Evolutionary conservation across 371 early-diverging fungal genomes (phyloP).

Genomic region (Synchytrium microbalum): DNA sequence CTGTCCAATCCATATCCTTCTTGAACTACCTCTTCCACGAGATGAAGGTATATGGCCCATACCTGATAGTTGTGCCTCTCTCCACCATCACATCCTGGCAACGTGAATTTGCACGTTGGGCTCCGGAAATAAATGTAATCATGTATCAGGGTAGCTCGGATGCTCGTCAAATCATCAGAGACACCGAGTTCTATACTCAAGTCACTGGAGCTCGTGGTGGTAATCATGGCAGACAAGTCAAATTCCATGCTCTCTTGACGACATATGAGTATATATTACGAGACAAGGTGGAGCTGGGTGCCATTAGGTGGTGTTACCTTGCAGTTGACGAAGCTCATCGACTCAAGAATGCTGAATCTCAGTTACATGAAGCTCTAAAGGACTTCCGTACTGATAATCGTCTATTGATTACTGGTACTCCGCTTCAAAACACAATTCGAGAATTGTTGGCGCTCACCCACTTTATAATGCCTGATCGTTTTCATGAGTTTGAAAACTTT

Average conservation of each 20-base stretch:
- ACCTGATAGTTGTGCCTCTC: slow-evolving; percentile 90
- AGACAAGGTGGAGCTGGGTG: slow-evolving; percentile 72
- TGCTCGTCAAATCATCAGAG: slow-evolving; percentile 75
- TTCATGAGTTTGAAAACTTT: slow-evolving; percentile 57
- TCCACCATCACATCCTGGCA: slow-evolving; percentile 93
- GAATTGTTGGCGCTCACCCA: slow-evolving; percentile 89
- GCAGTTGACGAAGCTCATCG: slow-evolving; percentile 97
- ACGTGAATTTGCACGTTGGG: slow-evolving; percentile 89
- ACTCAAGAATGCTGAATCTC: slow-evolving; percentile 68
- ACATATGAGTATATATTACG: slow-evolving; percentile 92
- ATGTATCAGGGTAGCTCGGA: slow-evolving; percentile 82
- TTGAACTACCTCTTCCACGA: slow-evolving; percentile 86
- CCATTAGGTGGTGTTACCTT: slow-evolving; percentile 73
- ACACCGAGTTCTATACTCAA: slow-evolving; percentile 79
- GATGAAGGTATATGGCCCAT: slow-evolving; percentile 83
- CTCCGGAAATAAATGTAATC: slow-evolving; percentile 75
- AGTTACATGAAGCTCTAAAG: slow-evolving; percentile 50
- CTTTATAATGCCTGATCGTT: slow-evolving; percentile 81
- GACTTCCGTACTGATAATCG: slow-evolving; percentile 61
- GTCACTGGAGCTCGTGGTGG: slow-evolving; percentile 35
- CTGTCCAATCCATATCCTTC: slow-evolving; percentile 96
- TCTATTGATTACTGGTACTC: slow-evolving; percentile 83
- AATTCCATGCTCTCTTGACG: slow-evolving; percentile 88
- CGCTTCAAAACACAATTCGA: slow-evolving; percentile 86
- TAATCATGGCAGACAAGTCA: slow-evolving; percentile 14